These are phyloP conservation scores for Beauveria sp. DNA, from an alignment of 2,329 filamentous ascomycete species.

Conservation along the genomic window DNA sequence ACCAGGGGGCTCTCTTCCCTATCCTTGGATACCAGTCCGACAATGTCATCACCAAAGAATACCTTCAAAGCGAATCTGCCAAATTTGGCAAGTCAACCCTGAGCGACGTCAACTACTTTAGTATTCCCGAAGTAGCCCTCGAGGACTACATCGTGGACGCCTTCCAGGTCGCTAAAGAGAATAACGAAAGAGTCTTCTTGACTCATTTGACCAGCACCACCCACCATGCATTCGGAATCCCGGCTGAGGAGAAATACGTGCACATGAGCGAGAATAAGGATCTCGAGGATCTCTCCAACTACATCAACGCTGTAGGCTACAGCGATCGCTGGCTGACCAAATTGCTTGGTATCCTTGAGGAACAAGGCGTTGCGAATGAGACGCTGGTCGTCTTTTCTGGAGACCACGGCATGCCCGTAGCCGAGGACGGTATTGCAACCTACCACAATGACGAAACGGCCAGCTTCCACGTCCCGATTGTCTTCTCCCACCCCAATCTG, in stretches of 20 bases:
- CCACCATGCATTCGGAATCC: slow-evolving; percentile 26
- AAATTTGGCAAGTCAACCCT: slow-evolving; percentile 23
- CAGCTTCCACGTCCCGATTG: slow-evolving; percentile 25
- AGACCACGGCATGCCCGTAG: slow-evolving; percentile 26
- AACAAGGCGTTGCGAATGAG: slow-evolving; percentile 26
- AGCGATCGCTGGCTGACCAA: slow-evolving; percentile 27
- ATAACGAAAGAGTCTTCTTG: slow-evolving; percentile 26
- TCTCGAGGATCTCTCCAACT: slow-evolving; percentile 25
- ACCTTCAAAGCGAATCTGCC: slow-evolving; percentile 21
- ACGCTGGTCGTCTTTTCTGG: slow-evolving; percentile 26
- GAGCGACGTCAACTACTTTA: slow-evolving; percentile 28
- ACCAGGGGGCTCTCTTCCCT: slow-evolving; percentile 23
- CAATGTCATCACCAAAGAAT: slow-evolving; percentile 22
- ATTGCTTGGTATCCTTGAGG: slow-evolving; percentile 23
- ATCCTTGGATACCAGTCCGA: slow-evolving; percentile 24
- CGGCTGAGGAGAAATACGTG: slow-evolving; percentile 21
- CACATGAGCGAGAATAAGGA: slow-evolving; percentile 19
- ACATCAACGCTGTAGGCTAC: slow-evolving; percentile 26
- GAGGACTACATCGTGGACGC: slow-evolving; percentile 27
- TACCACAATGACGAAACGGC: slow-evolving; percentile 27
- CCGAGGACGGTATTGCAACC: slow-evolving; percentile 23
- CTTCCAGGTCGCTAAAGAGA: slow-evolving; percentile 22
- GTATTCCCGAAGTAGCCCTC: slow-evolving; percentile 23
- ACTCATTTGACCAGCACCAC: slow-evolving; percentile 30
- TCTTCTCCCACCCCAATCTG: slow-evolving; percentile 27